A percentile compares a stretch with the other conserved stretches of the same genome.
Conservation (phyloP, 805 yeast species). For the Sugiyamaella boreocaroliniensis region DNA sequence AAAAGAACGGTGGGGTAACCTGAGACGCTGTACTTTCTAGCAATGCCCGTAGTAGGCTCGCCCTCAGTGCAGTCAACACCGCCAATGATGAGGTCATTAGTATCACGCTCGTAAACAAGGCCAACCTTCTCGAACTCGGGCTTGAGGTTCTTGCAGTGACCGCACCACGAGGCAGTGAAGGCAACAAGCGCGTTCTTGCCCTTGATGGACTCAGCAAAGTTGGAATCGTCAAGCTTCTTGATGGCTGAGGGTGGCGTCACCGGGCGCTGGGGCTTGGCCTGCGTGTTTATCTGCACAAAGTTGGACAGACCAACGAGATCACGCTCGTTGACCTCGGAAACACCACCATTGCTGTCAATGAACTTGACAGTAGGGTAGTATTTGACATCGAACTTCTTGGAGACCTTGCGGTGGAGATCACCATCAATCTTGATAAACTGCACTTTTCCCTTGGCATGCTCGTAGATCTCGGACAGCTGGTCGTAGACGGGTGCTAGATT, state of each 20-base stretch:
- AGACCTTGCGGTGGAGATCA: conserved; percentile 47
- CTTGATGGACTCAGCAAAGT: conserved; percentile 38
- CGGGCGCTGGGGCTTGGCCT: conserved; percentile 24
- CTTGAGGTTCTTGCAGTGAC: conserved; percentile 46
- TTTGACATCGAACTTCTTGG: conserved; percentile 44
- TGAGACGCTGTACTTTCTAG: conserved; percentile 37
- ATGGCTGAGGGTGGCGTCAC: conserved; percentile 6
- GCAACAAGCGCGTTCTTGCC: conserved; percentile 41
- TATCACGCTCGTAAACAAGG: conserved; percentile 36
- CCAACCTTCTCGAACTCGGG: conserved; percentile 49
- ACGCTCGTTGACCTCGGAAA: conserved; percentile 51
- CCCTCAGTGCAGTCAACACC: conserved; percentile 45
- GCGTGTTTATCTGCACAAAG: conserved; percentile 38
- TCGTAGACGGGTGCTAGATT: conserved; percentile 78
- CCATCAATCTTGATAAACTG: conserved; percentile 55
- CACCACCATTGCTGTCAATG: conserved; percentile 43
- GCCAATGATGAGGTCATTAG: conserved; percentile 37
- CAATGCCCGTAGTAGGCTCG: conserved; percentile 36
- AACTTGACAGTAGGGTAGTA: conserved; percentile 64
- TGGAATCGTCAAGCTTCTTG: conserved; percentile 33
- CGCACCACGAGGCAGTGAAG: conserved; percentile 57
- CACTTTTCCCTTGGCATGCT: conserved; percentile 38
- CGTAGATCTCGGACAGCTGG: conserved; percentile 64
- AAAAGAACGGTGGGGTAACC: conserved; percentile 52
- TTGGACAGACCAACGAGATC: conserved; percentile 44